These are phyloP conservation scores for Aureobasidium melanogenum DNA, from an alignment of 2,329 filamentous ascomycete genomes.

Conservation along the genomic window DNA sequence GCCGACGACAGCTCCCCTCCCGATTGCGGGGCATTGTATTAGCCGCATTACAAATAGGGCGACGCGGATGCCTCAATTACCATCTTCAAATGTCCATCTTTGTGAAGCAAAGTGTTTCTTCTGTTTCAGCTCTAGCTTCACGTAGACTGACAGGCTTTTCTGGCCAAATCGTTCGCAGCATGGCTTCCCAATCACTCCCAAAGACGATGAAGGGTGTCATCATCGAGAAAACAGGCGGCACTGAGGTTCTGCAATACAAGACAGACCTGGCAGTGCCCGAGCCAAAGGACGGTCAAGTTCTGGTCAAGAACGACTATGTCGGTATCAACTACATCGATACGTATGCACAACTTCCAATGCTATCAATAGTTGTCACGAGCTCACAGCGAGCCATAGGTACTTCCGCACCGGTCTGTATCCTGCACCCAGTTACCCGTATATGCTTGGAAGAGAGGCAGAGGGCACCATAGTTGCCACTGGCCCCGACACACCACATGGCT, in stretches of 20 bases:
- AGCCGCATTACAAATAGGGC: constrained; percentile 5
- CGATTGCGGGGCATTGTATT: constrained; percentile 1
- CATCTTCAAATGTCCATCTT: constrained; percentile 9
- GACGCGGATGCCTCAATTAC: background rate
- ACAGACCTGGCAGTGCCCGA: constrained; percentile 63
- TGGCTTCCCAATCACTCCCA: constrained; percentile 44
- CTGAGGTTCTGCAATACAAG: constrained; percentile 62
- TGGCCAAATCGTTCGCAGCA: constrained; percentile 22
- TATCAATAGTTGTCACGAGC: background rate
- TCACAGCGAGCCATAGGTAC: constrained; percentile 43
- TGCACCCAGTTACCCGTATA: constrained; percentile 58
- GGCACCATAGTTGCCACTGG: constrained; percentile 60
- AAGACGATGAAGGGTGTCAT: constrained; percentile 65
- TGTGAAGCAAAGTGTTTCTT: constrained; percentile 6
- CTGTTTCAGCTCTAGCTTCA: constrained; percentile 13
- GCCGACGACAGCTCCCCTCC: background rate
- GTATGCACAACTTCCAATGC: constrained; percentile 28
- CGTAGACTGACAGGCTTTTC: constrained; percentile 20
- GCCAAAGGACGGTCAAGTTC: constrained; percentile 59
- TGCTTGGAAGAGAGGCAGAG: constrained; percentile 70
- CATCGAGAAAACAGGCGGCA: constrained; percentile 62
- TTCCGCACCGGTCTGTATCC: constrained; percentile 79
- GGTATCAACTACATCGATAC: constrained; percentile 89
- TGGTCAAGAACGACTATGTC: constrained; percentile 71
- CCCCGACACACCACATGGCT: constrained; percentile 40